Evolutionary conservation across 495 filamentous ascomycete genomes (phyloP).

Genomic region (Filosporella fistucella): DNA sequence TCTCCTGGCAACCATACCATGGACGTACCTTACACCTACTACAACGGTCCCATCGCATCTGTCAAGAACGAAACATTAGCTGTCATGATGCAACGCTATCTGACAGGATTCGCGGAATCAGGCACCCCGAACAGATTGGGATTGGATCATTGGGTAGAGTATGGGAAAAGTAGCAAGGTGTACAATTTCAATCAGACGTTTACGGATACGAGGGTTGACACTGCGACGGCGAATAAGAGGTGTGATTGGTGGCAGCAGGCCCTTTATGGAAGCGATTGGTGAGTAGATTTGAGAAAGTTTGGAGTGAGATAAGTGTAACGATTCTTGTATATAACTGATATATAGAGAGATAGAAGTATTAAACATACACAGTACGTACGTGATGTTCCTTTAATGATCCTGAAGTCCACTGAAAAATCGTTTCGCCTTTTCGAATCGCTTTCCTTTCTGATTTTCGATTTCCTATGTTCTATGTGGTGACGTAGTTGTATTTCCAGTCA

Average conservation of each 20-base stretch:
- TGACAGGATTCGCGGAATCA: not conserved
- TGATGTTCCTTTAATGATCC: too few species aligned
- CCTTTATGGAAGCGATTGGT: too few species aligned
- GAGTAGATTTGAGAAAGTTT: too few species aligned
- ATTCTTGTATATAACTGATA: too few species aligned
- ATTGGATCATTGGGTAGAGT: not conserved
- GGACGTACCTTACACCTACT: conserved; percentile 50
- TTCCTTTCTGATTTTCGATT: too few species aligned
- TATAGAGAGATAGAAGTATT: too few species aligned
- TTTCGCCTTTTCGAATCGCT: too few species aligned
- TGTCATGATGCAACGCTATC: not conserved
- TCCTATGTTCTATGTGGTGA: too few species aligned
- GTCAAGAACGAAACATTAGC: not conserved
- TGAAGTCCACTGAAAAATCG: too few species aligned
- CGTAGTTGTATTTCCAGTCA: too few species aligned
- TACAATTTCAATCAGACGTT: not conserved
- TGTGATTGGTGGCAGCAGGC: conserved; percentile 5
- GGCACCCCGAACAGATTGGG: not conserved
- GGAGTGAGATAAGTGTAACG: too few species aligned
- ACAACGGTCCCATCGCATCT: conserved; percentile 32
- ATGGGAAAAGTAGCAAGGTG: not conserved
- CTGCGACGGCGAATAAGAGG: not conserved
- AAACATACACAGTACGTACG: too few species aligned
- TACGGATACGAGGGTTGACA: not conserved
- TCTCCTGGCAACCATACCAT: conserved; percentile 49